These are phyloP conservation scores for Beauveria brongniartii DNA, from an alignment of 2,329 filamentous ascomycete genomes.

Conservation along the genomic window DNA sequence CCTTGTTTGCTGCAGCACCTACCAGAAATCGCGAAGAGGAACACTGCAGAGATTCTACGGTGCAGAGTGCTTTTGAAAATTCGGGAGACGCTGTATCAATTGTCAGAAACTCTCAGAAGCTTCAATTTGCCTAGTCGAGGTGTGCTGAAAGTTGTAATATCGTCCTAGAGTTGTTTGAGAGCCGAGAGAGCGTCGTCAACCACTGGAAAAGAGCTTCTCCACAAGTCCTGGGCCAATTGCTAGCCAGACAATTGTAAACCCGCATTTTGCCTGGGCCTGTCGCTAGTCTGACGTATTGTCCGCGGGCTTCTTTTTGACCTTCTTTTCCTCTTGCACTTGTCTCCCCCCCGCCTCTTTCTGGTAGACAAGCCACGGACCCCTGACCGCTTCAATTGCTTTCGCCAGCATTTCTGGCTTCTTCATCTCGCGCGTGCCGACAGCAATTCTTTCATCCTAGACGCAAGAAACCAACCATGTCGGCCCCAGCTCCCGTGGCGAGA, in stretches of 20 bases:
- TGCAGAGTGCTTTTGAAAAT: too few relatives aligned
- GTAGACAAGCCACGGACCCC: not conserved
- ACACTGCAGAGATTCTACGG: too few relatives aligned
- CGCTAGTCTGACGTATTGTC: slow-evolving; percentile 7
- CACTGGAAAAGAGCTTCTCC: not conserved
- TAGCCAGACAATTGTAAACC: slow-evolving; percentile 12
- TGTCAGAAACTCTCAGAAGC: too few relatives aligned
- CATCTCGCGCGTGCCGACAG: not conserved
- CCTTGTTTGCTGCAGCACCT: not conserved
- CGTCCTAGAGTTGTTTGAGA: too few relatives aligned
- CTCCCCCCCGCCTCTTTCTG: slow-evolving; percentile 18
- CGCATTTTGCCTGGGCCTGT: slow-evolving; percentile 2
- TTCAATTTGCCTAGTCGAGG: too few relatives aligned
- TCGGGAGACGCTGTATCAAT: too few relatives aligned
- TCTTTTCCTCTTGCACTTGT: slow-evolving; percentile 9
- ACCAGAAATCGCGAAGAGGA: not conserved
- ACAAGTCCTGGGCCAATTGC: slow-evolving; percentile 10
- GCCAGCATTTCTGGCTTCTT: not conserved
- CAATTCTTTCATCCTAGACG: not conserved
- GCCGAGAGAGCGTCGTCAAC: not conserved
- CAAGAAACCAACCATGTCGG: slow-evolving; percentile 23
- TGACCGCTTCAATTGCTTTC: not conserved
- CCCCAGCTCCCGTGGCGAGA: slow-evolving; percentile 29
- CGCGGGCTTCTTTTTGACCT: not conserved
- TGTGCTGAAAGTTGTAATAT: too few relatives aligned